These are phyloP conservation scores for Cordyceps fumosorosea DNA, from an alignment of 2,329 filamentous ascomycete species.

Conservation along the genomic window DNA sequence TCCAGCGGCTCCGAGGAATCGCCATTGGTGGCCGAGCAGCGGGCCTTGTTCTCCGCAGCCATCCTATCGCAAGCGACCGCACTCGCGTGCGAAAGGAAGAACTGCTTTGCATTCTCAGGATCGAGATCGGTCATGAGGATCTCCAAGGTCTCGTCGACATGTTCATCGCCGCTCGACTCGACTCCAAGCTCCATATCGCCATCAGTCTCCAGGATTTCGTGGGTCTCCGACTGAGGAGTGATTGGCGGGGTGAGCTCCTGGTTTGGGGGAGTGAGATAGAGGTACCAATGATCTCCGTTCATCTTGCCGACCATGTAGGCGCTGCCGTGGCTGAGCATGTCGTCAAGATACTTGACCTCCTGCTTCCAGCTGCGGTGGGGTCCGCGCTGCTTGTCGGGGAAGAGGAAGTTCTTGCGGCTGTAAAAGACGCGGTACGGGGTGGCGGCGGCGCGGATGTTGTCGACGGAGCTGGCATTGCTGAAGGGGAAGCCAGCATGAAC, in stretches of 20 bases:
- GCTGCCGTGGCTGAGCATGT: conserved; percentile 84
- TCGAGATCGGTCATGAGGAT: conserved; percentile 69
- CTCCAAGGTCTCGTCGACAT: conserved; percentile 69
- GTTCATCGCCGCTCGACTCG: conserved; percentile 37
- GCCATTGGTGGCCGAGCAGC: conserved; percentile 46
- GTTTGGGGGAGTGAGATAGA: conserved; percentile 89
- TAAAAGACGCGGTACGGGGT: conserved; percentile 96
- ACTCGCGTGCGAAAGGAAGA: conserved; percentile 69
- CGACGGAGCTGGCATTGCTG: conserved; percentile 58
- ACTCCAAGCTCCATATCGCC: conserved; percentile 37
- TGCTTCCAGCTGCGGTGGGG: conserved; percentile 97
- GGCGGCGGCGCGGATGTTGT: conserved; percentile 67
- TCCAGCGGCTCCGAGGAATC: conserved; percentile 49
- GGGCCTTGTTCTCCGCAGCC: conserved; percentile 59
- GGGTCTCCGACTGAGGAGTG: conserved; percentile 55
- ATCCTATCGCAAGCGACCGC: conserved; percentile 79
- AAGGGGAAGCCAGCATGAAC: conserved; percentile 83
- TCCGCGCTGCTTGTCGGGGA: conserved; percentile 86
- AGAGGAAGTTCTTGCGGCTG: conserved; percentile 97
- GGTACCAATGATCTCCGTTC: conserved; percentile 99
- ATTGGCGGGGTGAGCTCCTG: conserved; percentile 73
- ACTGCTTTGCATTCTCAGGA: conserved; percentile 62
- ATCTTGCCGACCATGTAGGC: conserved; percentile 99
- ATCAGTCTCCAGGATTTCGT: conserved; percentile 45
- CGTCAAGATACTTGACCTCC: conserved; percentile 87